phyloP scores from a whole-genome alignment of 176 grass and related monocot genomes.

The Puya raimondii region DNA sequence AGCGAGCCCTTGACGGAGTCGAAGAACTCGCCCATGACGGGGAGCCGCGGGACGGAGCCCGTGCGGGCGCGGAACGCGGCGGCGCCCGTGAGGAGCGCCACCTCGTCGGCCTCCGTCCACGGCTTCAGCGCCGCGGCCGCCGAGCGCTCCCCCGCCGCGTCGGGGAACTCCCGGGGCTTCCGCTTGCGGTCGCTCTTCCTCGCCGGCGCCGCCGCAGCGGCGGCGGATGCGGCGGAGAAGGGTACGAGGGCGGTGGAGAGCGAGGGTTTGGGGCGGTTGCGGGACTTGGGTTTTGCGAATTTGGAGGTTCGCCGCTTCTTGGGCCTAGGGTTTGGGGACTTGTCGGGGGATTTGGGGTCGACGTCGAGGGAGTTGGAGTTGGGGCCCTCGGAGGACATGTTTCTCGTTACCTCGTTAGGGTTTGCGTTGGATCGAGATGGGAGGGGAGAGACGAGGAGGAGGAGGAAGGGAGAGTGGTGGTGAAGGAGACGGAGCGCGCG shows the following conservation, averaged over 20 bases:
- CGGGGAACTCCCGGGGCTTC: slow-evolving; percentile 30
- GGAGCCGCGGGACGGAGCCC: slow-evolving; percentile 27
- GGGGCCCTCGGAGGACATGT: no score
- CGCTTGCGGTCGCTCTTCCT: slow-evolving; percentile 35
- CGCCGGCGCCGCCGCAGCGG: slow-evolving; percentile 9
- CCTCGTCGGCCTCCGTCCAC: slow-evolving; percentile 57
- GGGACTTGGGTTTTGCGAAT: neutral
- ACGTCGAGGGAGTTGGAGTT: no score
- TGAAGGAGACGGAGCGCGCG: no score
- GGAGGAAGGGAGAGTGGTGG: no score
- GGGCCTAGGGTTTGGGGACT: no score
- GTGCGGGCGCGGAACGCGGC: slow-evolving; percentile 41
- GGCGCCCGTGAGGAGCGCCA: slow-evolving; percentile 44
- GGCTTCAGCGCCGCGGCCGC: slow-evolving; percentile 14
- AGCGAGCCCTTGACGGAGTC: slow-evolving; percentile 36
- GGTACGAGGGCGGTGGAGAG: neutral
- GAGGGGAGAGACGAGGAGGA: no score
- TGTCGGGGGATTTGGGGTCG: no score
- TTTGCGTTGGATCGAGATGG: no score
- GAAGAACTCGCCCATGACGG: slow-evolving; percentile 38
- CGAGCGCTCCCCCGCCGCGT: neutral
- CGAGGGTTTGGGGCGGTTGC: neutral
- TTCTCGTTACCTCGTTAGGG: no score
- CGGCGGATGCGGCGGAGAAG: no score
- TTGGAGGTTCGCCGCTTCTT: no score